A percentile compares a stretch with the other conserved stretches of the same genome.
Evolutionary conservation across 208 protist species (phyloP).

Genomic region (Wallacemonas sp.): DNA sequence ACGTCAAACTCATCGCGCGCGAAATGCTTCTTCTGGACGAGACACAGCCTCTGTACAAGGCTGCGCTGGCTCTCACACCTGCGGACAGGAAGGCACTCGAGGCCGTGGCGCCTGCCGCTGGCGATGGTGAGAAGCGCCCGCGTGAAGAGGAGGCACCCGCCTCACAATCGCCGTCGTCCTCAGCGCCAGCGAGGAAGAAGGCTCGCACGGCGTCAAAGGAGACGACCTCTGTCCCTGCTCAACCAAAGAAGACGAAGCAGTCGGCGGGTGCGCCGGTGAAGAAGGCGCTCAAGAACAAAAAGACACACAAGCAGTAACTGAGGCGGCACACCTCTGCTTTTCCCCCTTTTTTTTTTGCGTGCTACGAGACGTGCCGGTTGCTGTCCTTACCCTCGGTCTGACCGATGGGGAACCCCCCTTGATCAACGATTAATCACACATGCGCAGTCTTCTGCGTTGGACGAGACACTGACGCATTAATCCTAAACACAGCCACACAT

Average conservation of each 20-base stretch:
- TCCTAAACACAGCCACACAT: no score
- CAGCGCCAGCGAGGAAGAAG: constrained; percentile 13
- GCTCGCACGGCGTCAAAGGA: neutral
- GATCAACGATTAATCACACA: no score
- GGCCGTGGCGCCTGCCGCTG: constrained; percentile 41
- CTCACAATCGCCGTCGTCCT: neutral
- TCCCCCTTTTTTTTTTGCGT: neutral
- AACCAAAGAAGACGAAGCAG: constrained; percentile 32
- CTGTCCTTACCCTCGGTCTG: no score
- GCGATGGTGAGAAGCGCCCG: constrained; percentile 39
- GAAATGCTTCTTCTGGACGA: constrained; percentile 70
- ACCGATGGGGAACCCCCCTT: no score
- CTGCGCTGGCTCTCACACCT: constrained; percentile 52
- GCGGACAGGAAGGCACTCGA: constrained; percentile 38
- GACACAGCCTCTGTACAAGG: constrained; percentile 54
- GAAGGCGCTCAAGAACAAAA: constrained; percentile 21
- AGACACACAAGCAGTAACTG: no score
- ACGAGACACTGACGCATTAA: no score
- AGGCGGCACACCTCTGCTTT: no score
- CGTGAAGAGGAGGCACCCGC: constrained; percentile 21
- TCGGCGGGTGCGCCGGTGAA: neutral
- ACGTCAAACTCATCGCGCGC: constrained; percentile 67
- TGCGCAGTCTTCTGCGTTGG: no score
- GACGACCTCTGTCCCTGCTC: neutral
- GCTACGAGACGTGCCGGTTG: no score